Conservation (phyloP, 2,329 filamentous ascomycete genomes). For the Penicillium sp. region DNA sequence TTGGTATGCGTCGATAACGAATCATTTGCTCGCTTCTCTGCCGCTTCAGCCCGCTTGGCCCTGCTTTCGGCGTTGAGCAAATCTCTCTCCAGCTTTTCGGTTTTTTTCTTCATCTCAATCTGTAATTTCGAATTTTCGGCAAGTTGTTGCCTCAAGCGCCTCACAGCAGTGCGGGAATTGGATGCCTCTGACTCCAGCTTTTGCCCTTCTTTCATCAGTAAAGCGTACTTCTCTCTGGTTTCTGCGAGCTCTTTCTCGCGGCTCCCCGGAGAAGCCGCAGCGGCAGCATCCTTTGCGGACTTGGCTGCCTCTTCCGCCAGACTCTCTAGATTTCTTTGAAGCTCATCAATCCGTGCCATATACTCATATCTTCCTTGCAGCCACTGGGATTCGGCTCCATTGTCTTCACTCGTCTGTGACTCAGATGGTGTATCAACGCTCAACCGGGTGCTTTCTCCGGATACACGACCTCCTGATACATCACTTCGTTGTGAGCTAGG, state of each 20-base stretch:
- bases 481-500: constrained; percentile 9
- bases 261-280: constrained; percentile 66
- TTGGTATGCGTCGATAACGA: constrained; percentile 57
- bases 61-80: constrained; percentile 55
- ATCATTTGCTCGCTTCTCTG: constrained; percentile 60
- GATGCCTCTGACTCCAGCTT: constrained; percentile 81
- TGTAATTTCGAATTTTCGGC: constrained; percentile 57
- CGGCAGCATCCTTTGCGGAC: constrained; percentile 69
- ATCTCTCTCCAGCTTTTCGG: constrained; percentile 63
- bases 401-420: constrained; percentile 46
- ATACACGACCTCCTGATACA: constrained; percentile 9
- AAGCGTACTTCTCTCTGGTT: constrained; percentile 86
- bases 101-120: constrained; percentile 57
- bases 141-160: constrained; percentile 67
- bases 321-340: constrained; percentile 90
- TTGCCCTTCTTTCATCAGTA: constrained; percentile 90
- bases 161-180: constrained; percentile 76
- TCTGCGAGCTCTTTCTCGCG: constrained; percentile 79
- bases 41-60: constrained; percentile 62
- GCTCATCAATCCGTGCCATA: constrained; percentile 85
- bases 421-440: constrained; percentile 24
- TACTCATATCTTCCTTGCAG: constrained; percentile 84
- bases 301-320: constrained; percentile 79
- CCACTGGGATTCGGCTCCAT: constrained; percentile 60
- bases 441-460: constrained; percentile 22